Conservation (phyloP, 306 rosid genomes). For the Oemleria cerasiformis region DNA sequence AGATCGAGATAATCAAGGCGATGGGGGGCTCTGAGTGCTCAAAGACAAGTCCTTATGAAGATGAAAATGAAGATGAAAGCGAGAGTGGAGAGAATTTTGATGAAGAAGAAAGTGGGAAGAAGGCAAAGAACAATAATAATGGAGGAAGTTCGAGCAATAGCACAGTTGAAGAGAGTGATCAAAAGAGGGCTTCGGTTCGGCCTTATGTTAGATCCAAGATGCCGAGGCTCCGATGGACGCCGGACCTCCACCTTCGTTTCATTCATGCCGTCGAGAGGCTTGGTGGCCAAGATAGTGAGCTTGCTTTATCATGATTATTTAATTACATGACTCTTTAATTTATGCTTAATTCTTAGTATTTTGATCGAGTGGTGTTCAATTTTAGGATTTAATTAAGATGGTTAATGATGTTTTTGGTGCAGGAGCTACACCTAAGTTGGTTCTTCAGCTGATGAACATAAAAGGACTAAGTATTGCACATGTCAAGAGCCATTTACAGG, state of each 20-base stretch:
- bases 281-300: conserved; percentile 94
- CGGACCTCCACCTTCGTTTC: conserved; percentile 89
- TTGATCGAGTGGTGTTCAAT: not conserved
- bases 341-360: not conserved
- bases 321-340: not conserved
- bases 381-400: not conserved
- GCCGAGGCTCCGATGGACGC: conserved; percentile 91
- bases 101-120: conserved; percentile 18
- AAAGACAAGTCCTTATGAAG: conserved; percentile 40
- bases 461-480: conserved; percentile 89
- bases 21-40: conserved; percentile 56
- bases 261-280: conserved; percentile 86
- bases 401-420: conserved; percentile 22
- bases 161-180: conserved; percentile 71
- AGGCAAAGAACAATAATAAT: conserved; percentile 22
- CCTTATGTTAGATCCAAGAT: conserved; percentile 92
- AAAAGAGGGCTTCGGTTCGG: conserved; percentile 57
- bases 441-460: conserved; percentile 93
- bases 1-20: conserved; percentile 18
- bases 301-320: not conserved
- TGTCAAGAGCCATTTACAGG: conserved; percentile 99
- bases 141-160: conserved; percentile 91
- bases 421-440: conserved; percentile 98
- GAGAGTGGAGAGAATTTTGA: conserved; percentile 38
- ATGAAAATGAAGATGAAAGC: conserved; percentile 31